Conservation (phyloP, 1,284 basidiomycete genomes). For the Ustilago sp. region DNA sequence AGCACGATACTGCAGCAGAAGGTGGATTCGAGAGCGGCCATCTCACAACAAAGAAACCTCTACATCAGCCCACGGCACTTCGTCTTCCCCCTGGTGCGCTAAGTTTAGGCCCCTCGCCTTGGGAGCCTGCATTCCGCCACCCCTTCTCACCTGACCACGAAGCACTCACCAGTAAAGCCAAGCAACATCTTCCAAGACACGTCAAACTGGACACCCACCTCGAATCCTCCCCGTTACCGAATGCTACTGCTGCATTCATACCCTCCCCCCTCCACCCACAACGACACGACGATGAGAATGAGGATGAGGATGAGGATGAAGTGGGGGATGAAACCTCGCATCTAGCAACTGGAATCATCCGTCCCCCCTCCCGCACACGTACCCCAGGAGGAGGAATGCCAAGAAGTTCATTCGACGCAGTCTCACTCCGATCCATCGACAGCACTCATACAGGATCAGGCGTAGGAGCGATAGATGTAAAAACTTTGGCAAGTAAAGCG, state of each 20-base stretch:
- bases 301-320: neutral
- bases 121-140: conserved; percentile 27
- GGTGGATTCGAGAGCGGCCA: conserved; percentile 5
- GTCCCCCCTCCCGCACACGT: conserved; percentile 17
- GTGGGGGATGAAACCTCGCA: neutral
- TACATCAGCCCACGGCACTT: conserved; percentile 10
- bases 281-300: too few species aligned
- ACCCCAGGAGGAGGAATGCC: conserved; percentile 5
- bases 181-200: conserved; percentile 11
- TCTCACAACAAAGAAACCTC: neutral
- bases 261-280: conserved; percentile 1
- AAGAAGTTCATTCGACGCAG: conserved; percentile 38
- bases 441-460: neutral
- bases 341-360: conserved; percentile 2
- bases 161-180: conserved; percentile 16
- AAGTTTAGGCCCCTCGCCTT: conserved; percentile 24
- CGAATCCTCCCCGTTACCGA: conserved; percentile 14
- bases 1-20: conserved; percentile 9
- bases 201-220: conserved; percentile 22
- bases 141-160: conserved; percentile 24
- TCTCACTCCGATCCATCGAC: conserved; percentile 21
- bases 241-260: conserved; percentile 12
- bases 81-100: conserved; percentile 27
- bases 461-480: conserved; percentile 28
- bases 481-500: conserved; percentile 27